Evolutionary conservation across 352 stramenopile species (phyloP).

Genomic region (Phytophthora fragariae): DNA sequence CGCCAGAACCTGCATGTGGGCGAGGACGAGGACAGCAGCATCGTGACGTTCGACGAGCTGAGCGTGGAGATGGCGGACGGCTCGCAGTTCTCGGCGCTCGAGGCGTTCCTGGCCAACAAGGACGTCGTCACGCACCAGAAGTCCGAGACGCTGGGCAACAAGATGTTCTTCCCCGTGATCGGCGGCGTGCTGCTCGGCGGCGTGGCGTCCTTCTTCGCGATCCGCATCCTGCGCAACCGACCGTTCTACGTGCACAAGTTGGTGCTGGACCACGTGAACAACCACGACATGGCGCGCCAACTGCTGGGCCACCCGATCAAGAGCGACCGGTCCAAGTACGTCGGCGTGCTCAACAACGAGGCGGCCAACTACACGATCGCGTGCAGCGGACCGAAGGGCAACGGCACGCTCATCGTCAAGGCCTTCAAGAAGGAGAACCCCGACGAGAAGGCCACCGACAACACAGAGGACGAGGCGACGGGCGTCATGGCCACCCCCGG

Average conservation of each 20-base stretch:
- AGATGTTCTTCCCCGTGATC: slow-evolving; percentile 72
- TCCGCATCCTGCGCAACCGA: slow-evolving; percentile 79
- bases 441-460: slow-evolving; percentile 11
- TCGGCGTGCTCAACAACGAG: slow-evolving; percentile 66
- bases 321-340: slow-evolving; percentile 74
- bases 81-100: slow-evolving; percentile 64
- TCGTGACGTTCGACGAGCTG: slow-evolving; percentile 64
- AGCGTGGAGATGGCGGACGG: slow-evolving; percentile 56
- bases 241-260: slow-evolving; percentile 86
- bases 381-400: slow-evolving; percentile 68
- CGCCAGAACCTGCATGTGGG: slow-evolving; percentile 43
- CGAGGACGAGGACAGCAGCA: slow-evolving; percentile 36
- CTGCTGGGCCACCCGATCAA: slow-evolving; percentile 76
- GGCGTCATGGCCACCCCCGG: slow-evolving; percentile 66
- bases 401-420: slow-evolving; percentile 80
- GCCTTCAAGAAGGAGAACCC: slow-evolving; percentile 65
- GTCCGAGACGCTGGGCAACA: slow-evolving; percentile 70
- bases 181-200: slow-evolving; percentile 70
- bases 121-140: slow-evolving; percentile 64
- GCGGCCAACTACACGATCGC: slow-evolving; percentile 76
- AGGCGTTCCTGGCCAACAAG: slow-evolving; percentile 66
- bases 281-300: slow-evolving; percentile 63
- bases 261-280: slow-evolving; percentile 80
- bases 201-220: slow-evolving; percentile 73
- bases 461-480: slow-evolving; percentile 20